These are phyloP conservation scores for Coemansia sp. DNA, from an alignment of 192 early-diverging fungal species.

Conservation along the genomic window DNA sequence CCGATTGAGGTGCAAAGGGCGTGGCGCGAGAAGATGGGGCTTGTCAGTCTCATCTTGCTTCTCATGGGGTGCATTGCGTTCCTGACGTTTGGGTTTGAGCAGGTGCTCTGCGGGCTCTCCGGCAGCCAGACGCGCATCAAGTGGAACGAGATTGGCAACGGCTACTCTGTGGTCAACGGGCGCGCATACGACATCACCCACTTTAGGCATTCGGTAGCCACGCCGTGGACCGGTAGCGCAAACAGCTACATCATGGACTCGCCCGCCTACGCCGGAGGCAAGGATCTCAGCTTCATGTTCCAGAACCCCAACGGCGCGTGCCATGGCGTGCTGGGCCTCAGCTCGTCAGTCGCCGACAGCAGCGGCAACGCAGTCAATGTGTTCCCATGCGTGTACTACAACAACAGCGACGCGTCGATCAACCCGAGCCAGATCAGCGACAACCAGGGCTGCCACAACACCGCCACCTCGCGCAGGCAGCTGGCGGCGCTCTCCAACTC, in stretches of 20 bases:
- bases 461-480: conserved; percentile 47
- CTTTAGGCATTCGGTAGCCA: conserved; percentile 59
- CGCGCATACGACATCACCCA: conserved; percentile 63
- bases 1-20: conserved; percentile 67
- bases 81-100: conserved; percentile 81
- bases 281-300: conserved; percentile 77
- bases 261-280: conserved; percentile 64
- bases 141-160: conserved; percentile 58
- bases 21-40: conserved; percentile 91
- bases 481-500: conserved; percentile 50
- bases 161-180: conserved; percentile 65
- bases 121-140: conserved; percentile 50
- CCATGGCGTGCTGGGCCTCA: conserved; percentile 59
- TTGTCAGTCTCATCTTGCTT: conserved; percentile 77
- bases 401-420: conserved; percentile 46
- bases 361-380: conserved; percentile 59
- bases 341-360: conserved; percentile 15
- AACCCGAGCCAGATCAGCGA: conserved; percentile 55
- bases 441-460: conserved; percentile 65
- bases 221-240: conserved; percentile 44
- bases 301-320: conserved; percentile 73
- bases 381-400: conserved; percentile 75
- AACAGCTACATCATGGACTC: conserved; percentile 61
- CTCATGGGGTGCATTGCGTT: conserved; percentile 78
- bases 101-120: conserved; percentile 62